Base-by-base conservation (phyloP, 2,329 filamentous ascomycete species). In the Trichoderma cornu-damae region DNA sequence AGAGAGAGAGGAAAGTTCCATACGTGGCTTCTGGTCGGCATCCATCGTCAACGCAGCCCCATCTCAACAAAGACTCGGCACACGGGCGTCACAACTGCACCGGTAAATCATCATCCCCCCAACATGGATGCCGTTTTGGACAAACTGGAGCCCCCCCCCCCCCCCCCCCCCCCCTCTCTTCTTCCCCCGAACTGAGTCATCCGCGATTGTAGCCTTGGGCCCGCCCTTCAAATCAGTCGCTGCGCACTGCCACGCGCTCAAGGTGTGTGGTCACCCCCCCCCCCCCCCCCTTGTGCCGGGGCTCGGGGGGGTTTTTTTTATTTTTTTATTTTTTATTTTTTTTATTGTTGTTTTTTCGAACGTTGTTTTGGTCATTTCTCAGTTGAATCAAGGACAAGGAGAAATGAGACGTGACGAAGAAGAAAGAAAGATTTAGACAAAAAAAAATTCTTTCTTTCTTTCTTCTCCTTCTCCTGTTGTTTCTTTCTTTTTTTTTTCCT, bases 191-290 rank as follows among this genome's bases (percentile, higher is more conserved):
- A 22, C 52, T 58, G 56, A 58, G 48, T 58, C 56, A 58, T 52
- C 56, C 52, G 38, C 34, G 40, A n/a, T 46, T 43, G 56, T 52
- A 58, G 48, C 56, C 56, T 58, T n/a, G n/a, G n/a, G n/a, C n/a
- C n/a, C 43, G 34, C 38, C 35, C 53, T 54, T n/a, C n/a, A n/a
- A n/a, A n/a, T 52, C 56, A 52, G 56, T 46, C 54, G 54, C 48
- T 40, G 35, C 44, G 40, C 56, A 52, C 56, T 58, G 56, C 56
- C 56, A 58, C 56, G 56, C 40, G 42, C 47, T 34, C n/a, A n/a
- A n/a, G n/a, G 35, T 42, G 52, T 38, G 22, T 47, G n/a, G 42
- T 20, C 52, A 55, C 46, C 30, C 52, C 42, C 26, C 32, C 47
- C 12, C 24, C n/a, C 49, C 35, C 49, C 52, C 28, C 22, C n/a